Evolutionary conservation across 306 rosid genomes (phyloP).

Genomic region (Begonia fuchsioides): DNA sequence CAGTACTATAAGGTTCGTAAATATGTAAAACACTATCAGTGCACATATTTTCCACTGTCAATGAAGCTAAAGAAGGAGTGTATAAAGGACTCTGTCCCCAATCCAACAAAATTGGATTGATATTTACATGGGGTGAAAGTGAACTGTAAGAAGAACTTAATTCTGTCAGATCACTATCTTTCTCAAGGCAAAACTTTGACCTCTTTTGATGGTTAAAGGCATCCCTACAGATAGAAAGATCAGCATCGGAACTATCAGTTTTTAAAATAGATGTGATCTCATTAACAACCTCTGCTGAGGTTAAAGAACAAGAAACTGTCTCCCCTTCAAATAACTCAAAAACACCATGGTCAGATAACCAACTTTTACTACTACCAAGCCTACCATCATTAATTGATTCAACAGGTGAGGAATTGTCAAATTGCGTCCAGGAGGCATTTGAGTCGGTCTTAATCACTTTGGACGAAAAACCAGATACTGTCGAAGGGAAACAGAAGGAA

Average conservation of each 20-base stretch:
- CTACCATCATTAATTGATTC: conserved; percentile 30
- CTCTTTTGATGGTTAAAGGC: conserved; percentile 34
- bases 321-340: conserved; percentile 62
- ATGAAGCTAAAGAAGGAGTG: conserved; percentile 54
- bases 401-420: conserved; percentile 23
- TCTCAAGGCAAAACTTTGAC: conserved; percentile 19
- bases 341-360: conserved; percentile 70
- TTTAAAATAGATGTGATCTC: conserved; percentile 35
- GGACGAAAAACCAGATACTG: conserved; percentile 31
- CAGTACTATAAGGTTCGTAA: conserved; percentile 79
- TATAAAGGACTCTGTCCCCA: conserved; percentile 60
- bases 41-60: conserved; percentile 71
- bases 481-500: conserved; percentile 77
- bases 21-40: conserved; percentile 59
- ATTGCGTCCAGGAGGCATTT: conserved; percentile 27
- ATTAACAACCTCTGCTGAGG: conserved; percentile 32
- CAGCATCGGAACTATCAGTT: conserved; percentile 25
- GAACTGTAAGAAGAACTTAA: conserved; percentile 34
- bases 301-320: conserved; percentile 63
- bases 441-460: conserved; percentile 24
- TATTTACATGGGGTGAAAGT: conserved; percentile 41
- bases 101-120: conserved; percentile 58
- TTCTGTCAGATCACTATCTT: conserved; percentile 25
- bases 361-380: conserved; percentile 38
- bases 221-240: conserved; percentile 41